Base-by-base conservation (phyloP, 2,329 filamentous ascomycete genomes). In the Sclerotinia glacialis region DNA sequence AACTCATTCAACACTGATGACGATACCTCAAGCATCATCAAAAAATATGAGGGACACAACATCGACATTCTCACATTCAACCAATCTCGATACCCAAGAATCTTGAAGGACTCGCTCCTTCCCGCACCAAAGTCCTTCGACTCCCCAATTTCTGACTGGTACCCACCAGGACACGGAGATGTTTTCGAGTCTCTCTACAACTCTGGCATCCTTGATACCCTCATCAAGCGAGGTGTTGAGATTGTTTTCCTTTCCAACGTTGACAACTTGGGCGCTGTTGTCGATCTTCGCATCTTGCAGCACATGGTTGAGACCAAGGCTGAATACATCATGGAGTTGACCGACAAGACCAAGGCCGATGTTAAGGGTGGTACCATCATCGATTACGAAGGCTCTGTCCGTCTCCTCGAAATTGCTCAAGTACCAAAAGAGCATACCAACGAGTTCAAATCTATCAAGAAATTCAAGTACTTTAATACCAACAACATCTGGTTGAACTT, bases 391-490 rank as follows among this genome's bases (percentile, higher is more conserved):
- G 94, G 94, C 77, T 93, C 91, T 67, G 94, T 96, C 74, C 93
- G 95, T 78, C 90, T 99, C 73, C 90, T 99, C 64, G 95, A 99
- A 84, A 97, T 99, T 76, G 95, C 95, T 18, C 95, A 99, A 85
- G 95, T 99, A 46, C 95, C 95, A 81, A 99, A 98, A 88, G 92
- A 99, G 85, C 95, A 99, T 82, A 92, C 95, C 79, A 98, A 99
- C 83, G 95, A 99, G 84, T 99, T 99, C 92, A 99, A 99, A 89
- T 97, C 93, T 59, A 99, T 99, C 86, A 99, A 99, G 90, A 99
- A 99, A 87, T 99, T 99, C 90, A 97, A 96, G 87, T 99, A 99
- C 89, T 99, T 99, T 90, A 99, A 99, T 88, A 99, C 95, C 81
- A 99, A 99, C 91, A 99, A 99, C 87, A 97, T 99, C 82, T 99